Conservation (phyloP, 2,329 filamentous ascomycete genomes). For the Cercospora beticola region DNA sequence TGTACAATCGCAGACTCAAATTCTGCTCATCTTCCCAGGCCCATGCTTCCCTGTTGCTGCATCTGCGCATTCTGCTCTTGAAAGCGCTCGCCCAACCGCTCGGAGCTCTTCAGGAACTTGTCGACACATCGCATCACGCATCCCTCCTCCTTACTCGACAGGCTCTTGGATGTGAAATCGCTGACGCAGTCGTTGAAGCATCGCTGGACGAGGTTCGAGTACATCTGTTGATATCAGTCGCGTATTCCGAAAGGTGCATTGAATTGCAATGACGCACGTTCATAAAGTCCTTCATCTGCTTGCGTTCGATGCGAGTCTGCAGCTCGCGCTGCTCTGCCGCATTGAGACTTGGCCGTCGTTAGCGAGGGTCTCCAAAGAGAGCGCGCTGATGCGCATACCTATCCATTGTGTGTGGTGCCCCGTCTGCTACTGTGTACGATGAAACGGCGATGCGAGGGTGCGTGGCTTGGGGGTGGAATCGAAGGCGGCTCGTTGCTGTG, state of each 20-base stretch:
- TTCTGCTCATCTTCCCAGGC: conserved; percentile 25
- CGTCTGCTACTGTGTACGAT: not conserved
- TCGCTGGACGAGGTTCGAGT: conserved; percentile 73
- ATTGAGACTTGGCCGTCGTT: conserved; percentile 58
- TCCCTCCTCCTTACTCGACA: conserved; percentile 81
- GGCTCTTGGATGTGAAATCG: conserved; percentile 96
- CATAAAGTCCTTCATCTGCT: conserved; percentile 99
- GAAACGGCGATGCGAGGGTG: not conserved
- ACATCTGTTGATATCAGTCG: conserved; percentile 53
- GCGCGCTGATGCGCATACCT: conserved; percentile 26
- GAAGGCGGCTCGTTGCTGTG: not conserved
- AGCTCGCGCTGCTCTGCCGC: conserved; percentile 86
- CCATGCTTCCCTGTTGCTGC: conserved; percentile 58
- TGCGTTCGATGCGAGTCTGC: conserved; percentile 90
- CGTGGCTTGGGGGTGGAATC: not conserved
- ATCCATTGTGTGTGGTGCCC: conserved; percentile 27
- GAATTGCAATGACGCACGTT: conserved; percentile 61
- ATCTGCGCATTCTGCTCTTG: conserved; percentile 69
- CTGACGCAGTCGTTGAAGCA: conserved; percentile 98
- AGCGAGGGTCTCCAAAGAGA: conserved; percentile 5
- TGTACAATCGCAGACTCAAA: conserved; percentile 14
- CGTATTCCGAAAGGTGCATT: not conserved
- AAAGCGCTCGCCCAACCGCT: conserved; percentile 89
- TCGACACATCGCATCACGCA: conserved; percentile 94
- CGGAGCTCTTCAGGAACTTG: conserved; percentile 90